phyloP scores from a whole-genome alignment of 176 grass and related monocot species.

The Eragrostis nindensis region DNA sequence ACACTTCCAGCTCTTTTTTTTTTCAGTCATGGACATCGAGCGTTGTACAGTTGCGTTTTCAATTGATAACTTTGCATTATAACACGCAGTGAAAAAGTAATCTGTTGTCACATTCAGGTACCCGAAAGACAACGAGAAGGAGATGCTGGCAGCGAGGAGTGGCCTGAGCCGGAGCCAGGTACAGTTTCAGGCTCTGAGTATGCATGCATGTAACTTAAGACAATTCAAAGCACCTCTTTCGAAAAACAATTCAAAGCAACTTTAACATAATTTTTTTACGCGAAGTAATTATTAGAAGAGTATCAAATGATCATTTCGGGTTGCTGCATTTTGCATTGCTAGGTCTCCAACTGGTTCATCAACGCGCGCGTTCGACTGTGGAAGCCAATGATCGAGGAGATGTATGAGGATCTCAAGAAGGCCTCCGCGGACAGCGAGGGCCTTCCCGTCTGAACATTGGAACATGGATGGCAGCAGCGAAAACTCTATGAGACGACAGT shows the following conservation, averaged over 20 bases:
- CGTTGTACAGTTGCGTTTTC: neutral
- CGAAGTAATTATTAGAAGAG: too few relatives aligned
- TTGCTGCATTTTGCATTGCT: neutral
- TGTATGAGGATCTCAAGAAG: constrained; percentile 81
- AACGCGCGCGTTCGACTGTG: constrained; percentile 82
- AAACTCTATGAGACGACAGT: neutral
- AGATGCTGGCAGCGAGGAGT: constrained; percentile 80
- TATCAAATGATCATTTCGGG: neutral
- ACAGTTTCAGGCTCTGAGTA: constrained; percentile 4
- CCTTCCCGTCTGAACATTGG: neutral
- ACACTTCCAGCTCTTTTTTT: neutral
- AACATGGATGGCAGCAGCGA: constrained; percentile 10
- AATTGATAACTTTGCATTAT: neutral
- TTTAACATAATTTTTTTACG: neutral
- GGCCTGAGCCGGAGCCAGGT: constrained; percentile 91
- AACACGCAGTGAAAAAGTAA: neutral
- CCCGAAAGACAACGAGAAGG: constrained; percentile 91
- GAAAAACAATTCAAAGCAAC: neutral
- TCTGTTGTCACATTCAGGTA: constrained; percentile 63
- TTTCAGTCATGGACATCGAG: neutral
- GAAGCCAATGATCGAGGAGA: constrained; percentile 94
- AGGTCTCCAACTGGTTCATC: constrained; percentile 98
- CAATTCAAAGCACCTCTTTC: too few relatives aligned
- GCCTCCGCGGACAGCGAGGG: constrained; percentile 27
- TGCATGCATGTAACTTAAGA: neutral